Base-by-base conservation (phyloP, 2,329 filamentous ascomycete species). In the Xylariaceae sp. region DNA sequence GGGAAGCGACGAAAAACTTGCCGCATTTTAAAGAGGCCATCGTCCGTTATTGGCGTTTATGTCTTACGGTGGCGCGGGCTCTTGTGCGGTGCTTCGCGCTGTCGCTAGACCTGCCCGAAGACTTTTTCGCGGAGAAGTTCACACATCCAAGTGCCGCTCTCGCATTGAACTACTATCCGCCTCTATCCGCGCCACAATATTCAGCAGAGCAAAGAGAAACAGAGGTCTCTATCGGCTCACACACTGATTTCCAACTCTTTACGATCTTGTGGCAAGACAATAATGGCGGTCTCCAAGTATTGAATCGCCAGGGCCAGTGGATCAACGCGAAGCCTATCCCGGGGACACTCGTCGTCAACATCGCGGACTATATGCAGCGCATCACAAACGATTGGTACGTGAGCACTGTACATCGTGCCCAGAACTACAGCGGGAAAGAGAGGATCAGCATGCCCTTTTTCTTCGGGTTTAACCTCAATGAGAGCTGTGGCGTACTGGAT, bases 231-330 rank as follows among this genome's bases (percentile, higher is more conserved):
- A 78, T 77, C 26, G 75, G 74, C 16, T 73, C 79, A 0, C 79
- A 82, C 55, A 82, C 79, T 6, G 79, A 82, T 57, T 77, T 78
- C 26, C 74, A 79, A 43, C 78, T 78, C 53, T 77, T 81, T 54
- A 82, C 79, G 1, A 78, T 80, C 51, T 70, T 82, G 2, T 73
- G 75, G 9, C 78, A 80, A 45, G 78, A 80, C 45, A 54, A 69
- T 4, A 69, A 69, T 2, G 78, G 76, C 1, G 78, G 79, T 0
- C 67, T 81, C 3, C 76, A 81, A 59, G 78, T 80, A 0, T 66
- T 81, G 6, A 78, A 75, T 49, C 77, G 77, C 26, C 68, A 73
- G 4, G 78, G 77, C 0, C 68, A 73, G 21, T 80, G 77, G 78
- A 72, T 80, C 16, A 72, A 77, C 43, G 78, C 75, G 6, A 70